A percentile compares a stretch with the other conserved stretches of the same genome.
phyloP scores from a whole-genome alignment of 1,284 basidiomycete species.

The Austropuccinia psidii region DNA sequence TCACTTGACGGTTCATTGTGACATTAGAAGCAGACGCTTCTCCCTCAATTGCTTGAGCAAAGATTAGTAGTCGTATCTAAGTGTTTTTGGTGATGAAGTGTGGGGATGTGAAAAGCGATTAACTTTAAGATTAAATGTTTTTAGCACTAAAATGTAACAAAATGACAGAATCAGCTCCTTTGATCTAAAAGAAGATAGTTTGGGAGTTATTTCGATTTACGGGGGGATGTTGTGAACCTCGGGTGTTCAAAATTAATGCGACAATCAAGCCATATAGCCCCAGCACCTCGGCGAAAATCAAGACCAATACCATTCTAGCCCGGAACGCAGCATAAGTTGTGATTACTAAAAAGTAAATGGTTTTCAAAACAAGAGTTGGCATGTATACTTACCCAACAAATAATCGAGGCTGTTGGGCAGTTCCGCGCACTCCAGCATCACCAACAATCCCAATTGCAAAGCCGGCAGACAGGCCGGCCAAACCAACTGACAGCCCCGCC shows the following conservation, averaged over 20 bases:
- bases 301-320: conserved; percentile 45
- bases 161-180: too few relatives aligned
- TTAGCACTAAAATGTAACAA: too few relatives aligned
- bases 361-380: background rate
- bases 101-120: too few relatives aligned
- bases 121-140: too few relatives aligned
- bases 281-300: conserved; percentile 51
- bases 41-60: too few relatives aligned
- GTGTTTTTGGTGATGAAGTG: too few relatives aligned
- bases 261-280: conserved; percentile 50
- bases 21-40: too few relatives aligned
- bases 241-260: conserved; percentile 50
- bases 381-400: conserved; percentile 45
- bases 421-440: conserved; percentile 51
- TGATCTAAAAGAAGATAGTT: background rate
- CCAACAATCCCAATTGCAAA: conserved; percentile 52
- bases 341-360: background rate
- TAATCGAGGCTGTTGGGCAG: conserved; percentile 49
- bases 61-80: too few relatives aligned
- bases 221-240: conserved; percentile 21
- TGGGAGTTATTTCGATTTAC: background rate
- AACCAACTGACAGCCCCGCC: conserved; percentile 51
- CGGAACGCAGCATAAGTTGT: background rate
- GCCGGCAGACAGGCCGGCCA: conserved; percentile 51
- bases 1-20: too few relatives aligned